These are phyloP conservation scores for Dalechampia spathulata DNA, from an alignment of 441 rosid species.

Conservation along the genomic window DNA sequence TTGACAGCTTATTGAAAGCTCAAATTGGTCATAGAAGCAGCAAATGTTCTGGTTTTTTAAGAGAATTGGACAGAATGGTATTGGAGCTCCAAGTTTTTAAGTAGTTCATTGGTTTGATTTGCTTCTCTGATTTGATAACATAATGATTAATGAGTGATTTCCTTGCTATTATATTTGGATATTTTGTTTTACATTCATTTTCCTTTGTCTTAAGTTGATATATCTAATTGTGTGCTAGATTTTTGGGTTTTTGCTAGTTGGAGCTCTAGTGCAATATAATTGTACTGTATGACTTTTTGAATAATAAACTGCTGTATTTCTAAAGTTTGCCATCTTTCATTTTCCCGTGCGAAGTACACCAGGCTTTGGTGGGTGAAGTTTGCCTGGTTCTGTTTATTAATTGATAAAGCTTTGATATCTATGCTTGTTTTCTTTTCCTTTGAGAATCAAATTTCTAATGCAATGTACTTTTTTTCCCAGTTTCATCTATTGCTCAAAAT, in stretches of 20 bases:
- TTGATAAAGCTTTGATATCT: neutral
- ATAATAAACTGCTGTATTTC: neutral
- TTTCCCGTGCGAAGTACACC: constrained; percentile 1
- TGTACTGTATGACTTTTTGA: neutral
- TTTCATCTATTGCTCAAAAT: constrained; percentile 5
- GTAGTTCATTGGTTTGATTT: neutral
- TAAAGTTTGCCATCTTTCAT: constrained; percentile 5
- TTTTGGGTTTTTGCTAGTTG: neutral
- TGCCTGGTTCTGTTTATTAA: neutral
- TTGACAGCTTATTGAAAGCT: constrained; percentile 44
- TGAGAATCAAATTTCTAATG: neutral
- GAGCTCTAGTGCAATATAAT: neutral
- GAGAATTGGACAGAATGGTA: constrained; percentile 58
- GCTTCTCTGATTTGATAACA: neutral
- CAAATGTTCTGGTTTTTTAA: constrained; percentile 43
- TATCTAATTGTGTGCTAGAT: constrained; percentile 1
- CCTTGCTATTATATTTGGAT: neutral
- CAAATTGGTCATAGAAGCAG: constrained; percentile 35
- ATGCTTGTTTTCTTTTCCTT: neutral
- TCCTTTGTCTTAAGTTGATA: neutral
- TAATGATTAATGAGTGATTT: constrained; percentile 2
- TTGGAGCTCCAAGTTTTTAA: constrained; percentile 16
- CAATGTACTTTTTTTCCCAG: neutral
- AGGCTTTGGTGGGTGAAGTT: neutral
- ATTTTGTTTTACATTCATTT: neutral